Conservation (phyloP, 768 basidiomycete species). For the Kwoniella sp. region DNA sequence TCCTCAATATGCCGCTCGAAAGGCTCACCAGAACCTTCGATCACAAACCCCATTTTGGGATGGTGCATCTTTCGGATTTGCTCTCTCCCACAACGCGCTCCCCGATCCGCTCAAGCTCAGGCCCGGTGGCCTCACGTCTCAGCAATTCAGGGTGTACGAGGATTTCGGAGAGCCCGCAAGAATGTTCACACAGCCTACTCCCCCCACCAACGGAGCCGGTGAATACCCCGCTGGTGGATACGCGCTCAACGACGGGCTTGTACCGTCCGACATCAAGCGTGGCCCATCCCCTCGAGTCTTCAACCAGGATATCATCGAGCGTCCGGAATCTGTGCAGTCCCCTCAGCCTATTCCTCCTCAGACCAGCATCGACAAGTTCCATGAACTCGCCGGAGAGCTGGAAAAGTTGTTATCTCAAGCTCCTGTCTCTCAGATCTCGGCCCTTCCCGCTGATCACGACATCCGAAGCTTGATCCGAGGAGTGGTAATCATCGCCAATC, state of each 20-base stretch:
- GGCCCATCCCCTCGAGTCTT: constrained; percentile 33
- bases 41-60: constrained; percentile 81
- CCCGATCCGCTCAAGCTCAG: constrained; percentile 89
- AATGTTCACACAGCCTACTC: constrained; percentile 61
- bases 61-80: constrained; percentile 62
- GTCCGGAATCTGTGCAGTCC: constrained; percentile 31
- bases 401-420: constrained; percentile 78
- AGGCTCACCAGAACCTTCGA: constrained; percentile 69
- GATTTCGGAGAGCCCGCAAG: constrained; percentile 72
- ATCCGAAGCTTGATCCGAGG: constrained; percentile 81
- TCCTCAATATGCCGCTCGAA: constrained; percentile 75
- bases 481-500: constrained; percentile 76
- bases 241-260: constrained; percentile 21
- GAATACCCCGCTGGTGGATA: constrained; percentile 27
- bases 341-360: constrained; percentile 60
- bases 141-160: constrained; percentile 88
- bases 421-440: constrained; percentile 69
- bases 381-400: constrained; percentile 65
- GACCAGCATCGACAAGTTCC: constrained; percentile 87
- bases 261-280: constrained; percentile 42
- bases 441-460: constrained; percentile 79
- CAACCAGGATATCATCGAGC: constrained; percentile 21
- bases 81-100: constrained; percentile 73
- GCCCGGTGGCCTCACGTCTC: constrained; percentile 73
- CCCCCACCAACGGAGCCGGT: constrained; percentile 31